phyloP scores from a whole-genome alignment of 2,329 filamentous ascomycete species.

The Fusarium nygamai region DNA sequence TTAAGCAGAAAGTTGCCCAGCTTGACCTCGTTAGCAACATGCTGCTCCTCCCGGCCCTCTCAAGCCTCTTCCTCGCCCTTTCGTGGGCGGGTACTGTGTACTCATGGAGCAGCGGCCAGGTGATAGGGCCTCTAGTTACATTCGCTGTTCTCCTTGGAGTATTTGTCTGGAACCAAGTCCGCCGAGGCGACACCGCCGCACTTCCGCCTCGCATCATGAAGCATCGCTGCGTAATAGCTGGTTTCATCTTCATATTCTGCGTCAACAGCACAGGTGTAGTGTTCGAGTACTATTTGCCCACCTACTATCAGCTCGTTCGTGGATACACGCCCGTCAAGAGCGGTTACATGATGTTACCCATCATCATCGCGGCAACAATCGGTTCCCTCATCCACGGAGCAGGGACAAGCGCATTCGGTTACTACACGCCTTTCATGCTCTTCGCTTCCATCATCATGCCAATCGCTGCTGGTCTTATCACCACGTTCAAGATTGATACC shows the following conservation, averaged over 20 bases:
- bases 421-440: conserved; percentile 26
- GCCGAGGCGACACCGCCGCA: conserved; percentile 44
- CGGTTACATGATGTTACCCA: conserved; percentile 39
- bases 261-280: conserved; percentile 46
- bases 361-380: conserved; percentile 14
- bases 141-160: background rate
- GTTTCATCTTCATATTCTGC: conserved; percentile 48
- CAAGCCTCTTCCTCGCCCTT: conserved; percentile 58
- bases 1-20: background rate
- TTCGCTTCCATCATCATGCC: conserved; percentile 21
- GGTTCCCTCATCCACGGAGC: conserved; percentile 20
- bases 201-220: conserved; percentile 54
- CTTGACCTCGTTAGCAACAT: conserved; percentile 39
- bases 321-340: conserved; percentile 48
- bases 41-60: conserved; percentile 46
- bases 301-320: conserved; percentile 55
- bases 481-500: conserved; percentile 8
- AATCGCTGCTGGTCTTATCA: background rate
- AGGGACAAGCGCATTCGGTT: conserved; percentile 14
- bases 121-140: conserved; percentile 39
- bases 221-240: conserved; percentile 50
- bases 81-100: conserved; percentile 56
- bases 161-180: background rate
- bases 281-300: conserved; percentile 50
- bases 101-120: conserved; percentile 35